A percentile compares a stretch with the other conserved stretches of the same genome.
Evolutionary conservation across 805 yeast species (phyloP).

Genomic region (Pichia membranifaciens): DNA sequence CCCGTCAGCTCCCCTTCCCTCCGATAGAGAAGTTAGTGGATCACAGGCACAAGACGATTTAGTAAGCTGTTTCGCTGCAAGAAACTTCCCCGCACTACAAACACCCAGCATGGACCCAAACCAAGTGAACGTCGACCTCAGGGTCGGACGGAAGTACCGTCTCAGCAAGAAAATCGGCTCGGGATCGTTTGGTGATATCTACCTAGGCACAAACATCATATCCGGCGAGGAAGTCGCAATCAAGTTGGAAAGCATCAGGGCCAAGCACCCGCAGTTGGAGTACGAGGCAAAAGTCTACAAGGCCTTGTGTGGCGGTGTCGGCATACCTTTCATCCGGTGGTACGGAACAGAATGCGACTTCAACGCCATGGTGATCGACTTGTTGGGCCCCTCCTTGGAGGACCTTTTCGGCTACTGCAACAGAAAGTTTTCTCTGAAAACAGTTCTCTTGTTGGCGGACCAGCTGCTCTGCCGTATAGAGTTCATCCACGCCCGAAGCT

Average conservation of each 20-base stretch:
- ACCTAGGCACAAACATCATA: conserved; percentile 85
- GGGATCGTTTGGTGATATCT: conserved; percentile 97
- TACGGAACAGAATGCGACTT: conserved; percentile 95
- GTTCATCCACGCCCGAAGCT: conserved; percentile 91
- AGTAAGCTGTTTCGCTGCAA: too few relatives aligned
- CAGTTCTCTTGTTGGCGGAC: conserved; percentile 88
- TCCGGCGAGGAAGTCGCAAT: conserved; percentile 98
- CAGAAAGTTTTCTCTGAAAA: conserved; percentile 86
- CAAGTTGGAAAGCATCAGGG: conserved; percentile 81
- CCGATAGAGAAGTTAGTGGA: too few relatives aligned
- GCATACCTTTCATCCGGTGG: conserved; percentile 96
- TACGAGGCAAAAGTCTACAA: conserved; percentile 95
- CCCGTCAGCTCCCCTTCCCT: too few relatives aligned
- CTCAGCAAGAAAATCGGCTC: conserved; percentile 94
- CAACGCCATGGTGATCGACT: conserved; percentile 94
- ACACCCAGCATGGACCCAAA: conserved; percentile 10
- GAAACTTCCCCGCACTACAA: not conserved
- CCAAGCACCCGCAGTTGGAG: conserved; percentile 95
- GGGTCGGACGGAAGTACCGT: conserved; percentile 91
- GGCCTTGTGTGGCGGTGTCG: conserved; percentile 92
- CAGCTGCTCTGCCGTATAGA: conserved; percentile 92
- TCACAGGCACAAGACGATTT: too few relatives aligned
- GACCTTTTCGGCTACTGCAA: conserved; percentile 95
- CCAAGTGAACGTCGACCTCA: conserved; percentile 47
- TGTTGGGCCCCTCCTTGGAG: conserved; percentile 91